These are phyloP conservation scores for Colletotrichum lini DNA, from an alignment of 2,329 filamentous ascomycete species.

Conservation along the genomic window DNA sequence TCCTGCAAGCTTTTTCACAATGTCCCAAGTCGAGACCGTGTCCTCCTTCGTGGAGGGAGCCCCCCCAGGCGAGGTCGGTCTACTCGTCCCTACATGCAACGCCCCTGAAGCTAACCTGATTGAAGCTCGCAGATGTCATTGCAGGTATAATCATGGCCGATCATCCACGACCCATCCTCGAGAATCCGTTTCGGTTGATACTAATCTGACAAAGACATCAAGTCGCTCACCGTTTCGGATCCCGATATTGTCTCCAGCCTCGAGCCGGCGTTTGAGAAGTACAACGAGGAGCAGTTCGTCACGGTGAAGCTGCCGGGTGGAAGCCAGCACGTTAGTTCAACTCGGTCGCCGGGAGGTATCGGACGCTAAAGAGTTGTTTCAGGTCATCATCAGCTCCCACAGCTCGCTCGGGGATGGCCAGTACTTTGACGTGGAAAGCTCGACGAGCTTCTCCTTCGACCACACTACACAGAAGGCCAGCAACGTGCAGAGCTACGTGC, in stretches of 20 bases:
- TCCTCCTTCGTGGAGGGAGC: slow-evolving; percentile 94
- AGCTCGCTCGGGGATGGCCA: slow-evolving; percentile 85
- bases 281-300: slow-evolving; percentile 95
- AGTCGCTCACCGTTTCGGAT: slow-evolving; percentile 81
- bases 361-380: slow-evolving; percentile 40
- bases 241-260: slow-evolving; percentile 79
- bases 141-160: slow-evolving; percentile 72
- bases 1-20: slow-evolving; percentile 47
- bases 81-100: slow-evolving; percentile 28
- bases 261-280: slow-evolving; percentile 88
- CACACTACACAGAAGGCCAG: slow-evolving; percentile 90
- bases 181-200: slow-evolving; percentile 11
- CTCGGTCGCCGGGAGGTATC: neutral
- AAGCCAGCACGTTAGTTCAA: slow-evolving; percentile 68
- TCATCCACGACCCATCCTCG: slow-evolving; percentile 5
- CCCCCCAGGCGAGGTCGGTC: slow-evolving; percentile 91
- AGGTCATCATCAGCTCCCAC: slow-evolving; percentile 89
- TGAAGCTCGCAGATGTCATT: slow-evolving; percentile 87
- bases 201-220: slow-evolving; percentile 78
- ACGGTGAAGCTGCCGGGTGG: slow-evolving; percentile 91
- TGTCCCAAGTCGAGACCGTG: slow-evolving; percentile 68
- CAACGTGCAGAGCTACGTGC: slow-evolving; percentile 80
- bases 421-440: slow-evolving; percentile 92
- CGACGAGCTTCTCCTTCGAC: slow-evolving; percentile 90
- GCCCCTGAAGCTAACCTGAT: slow-evolving; percentile 43